Evolutionary conservation across 2,329 filamentous ascomycete species (phyloP), one percentile per base, ranked within the genome.

Genomic region (Fusarium verrucosum): DNA sequence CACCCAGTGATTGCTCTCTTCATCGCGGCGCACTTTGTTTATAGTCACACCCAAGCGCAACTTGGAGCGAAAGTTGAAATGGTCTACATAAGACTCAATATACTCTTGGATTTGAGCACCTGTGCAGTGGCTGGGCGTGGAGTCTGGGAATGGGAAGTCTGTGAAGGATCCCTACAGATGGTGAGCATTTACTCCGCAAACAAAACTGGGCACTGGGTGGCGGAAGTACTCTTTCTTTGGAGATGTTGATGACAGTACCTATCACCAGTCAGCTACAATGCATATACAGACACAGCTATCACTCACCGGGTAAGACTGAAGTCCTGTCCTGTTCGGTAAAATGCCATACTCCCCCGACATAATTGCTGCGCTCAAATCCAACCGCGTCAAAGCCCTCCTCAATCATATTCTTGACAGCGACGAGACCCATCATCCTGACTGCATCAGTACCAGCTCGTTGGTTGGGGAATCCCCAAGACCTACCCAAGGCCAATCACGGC

Each of bases 351-450:
- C 80, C 80, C 14, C 80, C 80, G 10, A 81, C 68, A 41, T 75
- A 76, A 35, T 70, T 54, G 36, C 75, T 77, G 16, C 74, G 71
- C n/a, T 82, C 80, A 37, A 81, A 81, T 1, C 76, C 80, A 4
- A 75, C 75, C 3, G 75, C 79, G 5, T 80, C 63, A 45, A 81
- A 82, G 3, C 79, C 79, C 64, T 80, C 78, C 42, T 82, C 79
- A 1, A 72, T 57, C 22, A 82, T 52, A 23, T 78, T 78, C 62
- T 82, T 82, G 51, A 79, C 58, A 4, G 78, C 71, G 9, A 76
- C 74, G 2, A 80, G 70, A 19, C 78, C 78, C 9, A 76, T 66
- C 4, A 74, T 73, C 14, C 76, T 2, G 16, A 1, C 5, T n/a
- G 14, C 23, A 19, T 53, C 14, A 53, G 19, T n/a, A 17, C 4